Evolutionary conservation across 768 basidiomycete genomes (phyloP), one percentile per base, ranked within the genome.

Genomic region (Tremella yokohamensis): DNA sequence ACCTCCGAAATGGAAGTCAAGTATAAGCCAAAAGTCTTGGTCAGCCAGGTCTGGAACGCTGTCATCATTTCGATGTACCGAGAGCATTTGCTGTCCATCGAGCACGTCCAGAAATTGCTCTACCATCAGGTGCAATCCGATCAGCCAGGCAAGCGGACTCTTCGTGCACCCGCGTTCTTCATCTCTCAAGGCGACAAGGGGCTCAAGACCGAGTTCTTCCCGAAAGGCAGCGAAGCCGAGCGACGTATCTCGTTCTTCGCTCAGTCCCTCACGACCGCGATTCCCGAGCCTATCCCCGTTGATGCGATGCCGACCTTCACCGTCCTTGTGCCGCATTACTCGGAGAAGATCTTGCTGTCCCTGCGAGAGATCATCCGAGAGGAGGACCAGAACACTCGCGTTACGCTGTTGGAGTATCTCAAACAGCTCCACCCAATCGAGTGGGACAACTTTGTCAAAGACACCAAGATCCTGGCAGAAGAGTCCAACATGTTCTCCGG

Each of bases 281-380:
- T 98, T 51, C 96, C 94, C 18, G 87, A 90, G 65, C 88, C 96
- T 8, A 78, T 98, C 34, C 91, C 93, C 13, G 90, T 99, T 42
- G 93, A 98, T 76, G 89, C 92, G n/a, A 98, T 99, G 96, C 96
- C 96, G 1, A 97, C 94, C 0, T 99, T 99, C 81, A 98, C 96
- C 45, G 93, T 99, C 20, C 80, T 99, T 54, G 96, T 92, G 0
- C 96, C 96, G 13, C 96, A 99, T 78, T 99, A 99, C 77, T 96
- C 88, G 60, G 96, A 99, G 78, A 99, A 99, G 89, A 98, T 97
- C 63, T 80, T 99, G 49, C 83, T 99, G 9, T 97, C 94, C 1
- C 83, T 99, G 1, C 85, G 96, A 61, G 96, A 98, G 78, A 99
- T 99, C 75, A 99, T 99, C 70, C 87, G 94, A 64, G 94, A 99